These are phyloP conservation scores for Paramecium octaurelia DNA, from an alignment of 73 alveolate species.

Conservation along the genomic window DNA sequence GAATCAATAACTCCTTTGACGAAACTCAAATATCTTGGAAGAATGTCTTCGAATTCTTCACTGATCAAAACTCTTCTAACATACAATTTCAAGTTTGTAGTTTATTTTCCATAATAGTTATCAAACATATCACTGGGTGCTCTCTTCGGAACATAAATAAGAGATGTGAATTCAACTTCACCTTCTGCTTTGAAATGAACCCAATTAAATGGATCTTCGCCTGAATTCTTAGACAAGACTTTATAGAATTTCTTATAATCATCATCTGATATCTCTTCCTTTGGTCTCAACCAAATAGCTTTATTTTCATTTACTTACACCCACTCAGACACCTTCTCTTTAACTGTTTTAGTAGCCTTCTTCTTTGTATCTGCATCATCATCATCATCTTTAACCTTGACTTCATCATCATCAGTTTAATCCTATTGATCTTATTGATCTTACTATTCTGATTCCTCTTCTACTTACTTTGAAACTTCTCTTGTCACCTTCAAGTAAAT, in stretches of 20 bases:
- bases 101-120: constrained; percentile 93
- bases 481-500: constrained; percentile 90
- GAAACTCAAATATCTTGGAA: constrained; percentile 98
- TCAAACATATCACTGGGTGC: constrained; percentile 96
- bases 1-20: constrained; percentile 98
- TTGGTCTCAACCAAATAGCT: constrained; percentile 98
- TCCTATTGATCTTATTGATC: constrained; percentile 66
- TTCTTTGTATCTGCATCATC: constrained; percentile 77
- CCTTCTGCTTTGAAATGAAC: constrained; percentile 98
- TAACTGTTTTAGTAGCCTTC: constrained; percentile 84
- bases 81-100: constrained; percentile 92
- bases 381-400: constrained; percentile 84
- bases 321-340: constrained; percentile 97
- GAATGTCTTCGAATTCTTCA: constrained; percentile 98
- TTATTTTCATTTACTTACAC: constrained; percentile 96
- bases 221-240: constrained; percentile 92
- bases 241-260: constrained; percentile 97
- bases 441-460: constrained; percentile 59
- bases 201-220: constrained; percentile 94
- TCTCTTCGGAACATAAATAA: constrained; percentile 90
- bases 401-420: constrained; percentile 75
- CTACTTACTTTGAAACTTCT: constrained; percentile 90
- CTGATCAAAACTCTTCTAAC: constrained; percentile 98
- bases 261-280: constrained; percentile 93
- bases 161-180: constrained; percentile 96